Percentiles rank a stretch among this genome's conserved stretches.
Evolutionary conservation across 2,329 filamentous ascomycete species (phyloP).

Genomic region (Hymenoscyphus infarciens): DNA sequence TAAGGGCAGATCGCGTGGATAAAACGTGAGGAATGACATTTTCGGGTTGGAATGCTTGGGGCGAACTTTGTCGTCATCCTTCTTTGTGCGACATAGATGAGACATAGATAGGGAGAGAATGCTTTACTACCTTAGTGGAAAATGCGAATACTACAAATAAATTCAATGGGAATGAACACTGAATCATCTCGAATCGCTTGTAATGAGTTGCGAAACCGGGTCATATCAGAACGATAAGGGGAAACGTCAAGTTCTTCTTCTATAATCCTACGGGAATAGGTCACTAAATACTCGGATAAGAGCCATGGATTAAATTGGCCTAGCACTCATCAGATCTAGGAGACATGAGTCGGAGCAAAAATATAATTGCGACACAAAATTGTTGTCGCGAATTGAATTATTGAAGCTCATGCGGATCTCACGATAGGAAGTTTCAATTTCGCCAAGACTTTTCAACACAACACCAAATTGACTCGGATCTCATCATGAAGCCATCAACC

Average conservation of each 20-base stretch:
- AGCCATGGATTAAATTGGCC: no score
- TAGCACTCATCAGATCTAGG: no score
- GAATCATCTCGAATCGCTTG: no score
- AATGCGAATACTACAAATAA: no score
- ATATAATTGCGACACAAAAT: neutral
- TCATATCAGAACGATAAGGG: no score
- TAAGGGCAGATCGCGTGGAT: neutral
- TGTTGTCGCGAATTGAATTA: neutral
- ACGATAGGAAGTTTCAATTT: neutral
- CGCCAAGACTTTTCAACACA: conserved; percentile 16
- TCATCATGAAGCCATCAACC: conserved; percentile 13
- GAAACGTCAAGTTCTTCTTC: no score
- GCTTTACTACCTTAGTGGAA: neutral
- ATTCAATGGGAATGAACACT: no score
- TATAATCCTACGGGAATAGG: no score
- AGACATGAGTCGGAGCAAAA: no score
- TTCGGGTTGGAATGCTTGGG: neutral
- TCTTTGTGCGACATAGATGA: neutral
- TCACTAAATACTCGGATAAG: no score
- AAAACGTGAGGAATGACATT: neutral
- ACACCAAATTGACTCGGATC: conserved; percentile 16
- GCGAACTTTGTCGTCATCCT: neutral
- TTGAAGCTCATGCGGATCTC: neutral
- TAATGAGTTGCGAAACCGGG: no score
- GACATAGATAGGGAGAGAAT: neutral